Conservation (phyloP, 148 eudicot species). For the Pouteria glomerata region DNA sequence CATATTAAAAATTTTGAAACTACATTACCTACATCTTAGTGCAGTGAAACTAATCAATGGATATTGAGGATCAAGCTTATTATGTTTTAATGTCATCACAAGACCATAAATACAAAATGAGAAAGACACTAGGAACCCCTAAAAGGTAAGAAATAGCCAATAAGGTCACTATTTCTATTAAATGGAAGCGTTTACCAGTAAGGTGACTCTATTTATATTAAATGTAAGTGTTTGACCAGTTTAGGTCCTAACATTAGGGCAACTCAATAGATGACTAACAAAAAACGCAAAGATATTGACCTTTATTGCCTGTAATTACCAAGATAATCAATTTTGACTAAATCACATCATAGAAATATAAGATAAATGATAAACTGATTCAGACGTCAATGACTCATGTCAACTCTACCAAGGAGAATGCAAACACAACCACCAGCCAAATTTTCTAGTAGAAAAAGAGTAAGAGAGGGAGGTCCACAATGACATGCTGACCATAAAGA, state of each 20-base stretch:
- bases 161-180: too few species aligned
- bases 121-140: not conserved
- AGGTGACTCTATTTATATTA: too few species aligned
- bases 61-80: too few species aligned
- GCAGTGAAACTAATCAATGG: too few species aligned
- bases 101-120: too few species aligned
- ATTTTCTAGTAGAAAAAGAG: not conserved
- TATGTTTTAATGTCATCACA: too few species aligned
- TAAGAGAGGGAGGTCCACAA: too few species aligned
- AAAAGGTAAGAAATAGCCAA: not conserved
- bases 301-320: not conserved
- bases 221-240: too few species aligned
- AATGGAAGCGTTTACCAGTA: too few species aligned
- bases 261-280: not conserved
- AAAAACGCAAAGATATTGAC: not conserved
- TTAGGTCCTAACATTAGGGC: too few species aligned
- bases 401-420: not conserved
- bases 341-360: not conserved
- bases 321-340: not conserved
- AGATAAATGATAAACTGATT: not conserved
- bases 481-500: too few species aligned
- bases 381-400: not conserved
- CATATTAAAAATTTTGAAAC: not conserved
- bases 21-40: not conserved
- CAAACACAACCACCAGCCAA: not conserved